These are phyloP conservation scores for Pyrenula massariospora DNA, from an alignment of 495 filamentous ascomycete genomes.

Conservation along the genomic window DNA sequence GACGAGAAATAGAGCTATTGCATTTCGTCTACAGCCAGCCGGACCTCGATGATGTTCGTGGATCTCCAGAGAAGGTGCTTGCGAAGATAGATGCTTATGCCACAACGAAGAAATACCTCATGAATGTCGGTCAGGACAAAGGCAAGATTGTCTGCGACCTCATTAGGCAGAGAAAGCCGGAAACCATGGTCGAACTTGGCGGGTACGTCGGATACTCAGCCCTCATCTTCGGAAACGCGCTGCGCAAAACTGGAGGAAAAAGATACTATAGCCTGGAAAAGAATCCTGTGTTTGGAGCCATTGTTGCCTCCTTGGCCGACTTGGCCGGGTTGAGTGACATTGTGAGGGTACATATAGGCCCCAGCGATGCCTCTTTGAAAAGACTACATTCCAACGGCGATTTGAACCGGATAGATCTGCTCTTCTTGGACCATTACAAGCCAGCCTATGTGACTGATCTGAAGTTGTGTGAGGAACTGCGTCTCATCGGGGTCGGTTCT, in stretches of 20 bases:
- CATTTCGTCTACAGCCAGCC: constrained; percentile 46
- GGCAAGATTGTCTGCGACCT: constrained; percentile 45
- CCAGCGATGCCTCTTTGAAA: constrained; percentile 41
- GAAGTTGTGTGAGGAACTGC: constrained; percentile 55
- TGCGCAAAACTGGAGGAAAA: constrained; percentile 39
- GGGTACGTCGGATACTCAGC: constrained; percentile 64
- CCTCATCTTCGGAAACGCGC: constrained; percentile 49
- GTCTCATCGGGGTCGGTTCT: constrained; percentile 41
- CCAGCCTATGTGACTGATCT: constrained; percentile 52
- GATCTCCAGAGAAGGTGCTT: constrained; percentile 44
- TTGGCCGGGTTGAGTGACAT: constrained; percentile 55
- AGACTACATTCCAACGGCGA: constrained; percentile 32
- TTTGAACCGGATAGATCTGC: constrained; percentile 44
- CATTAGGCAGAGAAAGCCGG: constrained; percentile 45
- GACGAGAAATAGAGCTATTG: constrained; percentile 53
- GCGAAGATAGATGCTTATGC: constrained; percentile 55
- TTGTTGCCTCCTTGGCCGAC: constrained; percentile 46
- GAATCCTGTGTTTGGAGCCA: constrained; percentile 53
- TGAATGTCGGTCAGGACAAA: constrained; percentile 60
- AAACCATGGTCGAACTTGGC: constrained; percentile 52
- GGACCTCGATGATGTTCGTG: constrained; percentile 37
- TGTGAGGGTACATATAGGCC: constrained; percentile 54
- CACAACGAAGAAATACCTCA: constrained; percentile 48
- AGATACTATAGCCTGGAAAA: constrained; percentile 52
- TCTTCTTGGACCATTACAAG: constrained; percentile 64